These are phyloP conservation scores for Saturnispora dispora DNA, from an alignment of 805 yeast species.

Conservation along the genomic window DNA sequence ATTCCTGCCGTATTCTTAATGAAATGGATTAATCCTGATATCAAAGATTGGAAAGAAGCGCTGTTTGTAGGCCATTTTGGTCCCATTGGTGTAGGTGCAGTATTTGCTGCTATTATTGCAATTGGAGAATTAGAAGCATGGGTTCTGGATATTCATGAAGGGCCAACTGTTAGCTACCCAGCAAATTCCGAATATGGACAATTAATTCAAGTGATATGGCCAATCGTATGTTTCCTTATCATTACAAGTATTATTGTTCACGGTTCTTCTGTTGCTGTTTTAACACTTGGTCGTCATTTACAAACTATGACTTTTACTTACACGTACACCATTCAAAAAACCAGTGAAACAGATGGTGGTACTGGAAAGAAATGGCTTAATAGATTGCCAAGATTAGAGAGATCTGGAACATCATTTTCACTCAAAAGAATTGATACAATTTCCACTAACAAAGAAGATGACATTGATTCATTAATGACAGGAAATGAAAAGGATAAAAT, in stretches of 20 bases:
- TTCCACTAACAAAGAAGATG: constrained; percentile 10
- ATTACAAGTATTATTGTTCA: constrained; percentile 50
- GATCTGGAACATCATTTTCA: constrained; percentile 65
- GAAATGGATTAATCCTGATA: constrained; percentile 52
- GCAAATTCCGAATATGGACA: constrained; percentile 20
- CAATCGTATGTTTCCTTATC: constrained; percentile 43
- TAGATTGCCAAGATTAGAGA: constrained; percentile 73
- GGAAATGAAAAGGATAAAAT: constrained; percentile 15
- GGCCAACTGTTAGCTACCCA: constrained; percentile 28
- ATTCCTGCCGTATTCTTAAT: constrained; percentile 47
- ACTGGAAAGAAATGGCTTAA: constrained; percentile 52
- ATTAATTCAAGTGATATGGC: constrained; percentile 36
- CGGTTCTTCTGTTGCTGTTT: constrained; percentile 51
- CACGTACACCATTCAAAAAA: constrained; percentile 70
- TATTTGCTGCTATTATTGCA: constrained; percentile 29
- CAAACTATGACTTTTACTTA: constrained; percentile 89
- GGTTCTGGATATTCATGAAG: constrained; percentile 30
- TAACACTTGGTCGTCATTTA: constrained; percentile 71
- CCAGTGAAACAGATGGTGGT: constrained; percentile 40
- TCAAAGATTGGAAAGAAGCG: constrained; percentile 59
- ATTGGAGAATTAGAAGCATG: constrained; percentile 28
- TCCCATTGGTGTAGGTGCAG: constrained; percentile 51
- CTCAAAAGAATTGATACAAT: constrained; percentile 74
- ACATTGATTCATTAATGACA: constrained; percentile 1
- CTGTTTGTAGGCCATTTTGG: constrained; percentile 69